Conservation (phyloP, 257 asterid genomes). For the Ilex aquifolium region DNA sequence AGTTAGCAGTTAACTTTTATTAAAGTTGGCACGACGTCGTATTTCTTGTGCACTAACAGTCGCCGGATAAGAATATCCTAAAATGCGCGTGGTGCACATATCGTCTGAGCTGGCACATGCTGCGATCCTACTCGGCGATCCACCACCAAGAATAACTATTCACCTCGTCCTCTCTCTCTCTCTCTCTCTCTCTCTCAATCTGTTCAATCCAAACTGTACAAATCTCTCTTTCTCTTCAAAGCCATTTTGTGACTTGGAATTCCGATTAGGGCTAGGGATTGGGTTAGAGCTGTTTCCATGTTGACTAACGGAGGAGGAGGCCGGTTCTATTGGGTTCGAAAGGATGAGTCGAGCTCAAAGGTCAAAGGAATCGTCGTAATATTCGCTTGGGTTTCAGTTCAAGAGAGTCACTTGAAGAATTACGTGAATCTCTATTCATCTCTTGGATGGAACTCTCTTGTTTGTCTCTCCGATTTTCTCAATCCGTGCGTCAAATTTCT, state of each 20-base stretch:
- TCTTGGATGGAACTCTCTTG: conserved; percentile 75
- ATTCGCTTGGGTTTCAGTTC: conserved; percentile 63
- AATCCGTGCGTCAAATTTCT: conserved; percentile 43
- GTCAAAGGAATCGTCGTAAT: conserved; percentile 59
- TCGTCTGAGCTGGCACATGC: conserved; percentile 38
- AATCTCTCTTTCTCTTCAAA: no score
- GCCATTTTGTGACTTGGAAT: no score
- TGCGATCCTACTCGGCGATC: conserved; percentile 26
- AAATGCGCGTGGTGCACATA: conserved; percentile 8
- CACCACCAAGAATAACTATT: conserved; percentile 16
- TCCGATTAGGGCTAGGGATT: background rate
- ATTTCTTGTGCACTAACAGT: no score
- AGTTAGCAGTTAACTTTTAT: no score
- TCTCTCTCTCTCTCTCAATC: conserved; percentile 12
- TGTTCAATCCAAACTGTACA: conserved; percentile 8
- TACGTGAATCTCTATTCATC: conserved; percentile 51
- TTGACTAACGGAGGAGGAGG: conserved; percentile 42
- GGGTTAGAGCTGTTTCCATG: conserved; percentile 16
- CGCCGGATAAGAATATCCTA: no score
- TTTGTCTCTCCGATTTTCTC: conserved; percentile 72
- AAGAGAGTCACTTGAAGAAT: conserved; percentile 45
- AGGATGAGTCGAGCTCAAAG: conserved; percentile 17
- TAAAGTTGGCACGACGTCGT: no score
- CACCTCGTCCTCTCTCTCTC: conserved; percentile 21
- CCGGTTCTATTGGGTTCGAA: conserved; percentile 56